Conservation (phyloP, 2,329 filamentous ascomycete genomes). For the Exophiala spinifera region DNA sequence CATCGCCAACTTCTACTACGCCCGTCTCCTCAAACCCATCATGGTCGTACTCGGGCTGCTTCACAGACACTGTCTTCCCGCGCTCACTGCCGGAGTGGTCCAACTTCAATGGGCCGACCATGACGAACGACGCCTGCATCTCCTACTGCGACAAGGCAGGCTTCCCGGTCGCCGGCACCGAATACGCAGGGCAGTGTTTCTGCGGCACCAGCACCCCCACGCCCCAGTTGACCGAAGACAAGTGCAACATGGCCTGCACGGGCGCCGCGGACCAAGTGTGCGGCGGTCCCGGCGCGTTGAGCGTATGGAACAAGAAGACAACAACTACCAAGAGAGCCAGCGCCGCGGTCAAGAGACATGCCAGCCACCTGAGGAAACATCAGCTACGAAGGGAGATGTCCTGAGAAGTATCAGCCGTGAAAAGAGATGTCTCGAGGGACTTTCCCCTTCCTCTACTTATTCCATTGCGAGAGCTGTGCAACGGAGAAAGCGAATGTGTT, state of each 20-base stretch:
- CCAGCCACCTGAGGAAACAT: neutral
- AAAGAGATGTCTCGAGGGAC: no score
- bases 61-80: conserved; percentile 35
- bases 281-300: conserved; percentile 41
- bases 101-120: conserved; percentile 38
- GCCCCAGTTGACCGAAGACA: conserved; percentile 10
- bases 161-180: conserved; percentile 49
- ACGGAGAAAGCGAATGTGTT: no score
- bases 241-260: conserved; percentile 30
- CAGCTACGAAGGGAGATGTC: neutral
- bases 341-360: conserved; percentile 14
- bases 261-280: conserved; percentile 51
- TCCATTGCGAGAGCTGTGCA: no score
- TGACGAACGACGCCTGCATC: conserved; percentile 49
- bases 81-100: conserved; percentile 45
- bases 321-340: neutral
- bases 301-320: conserved; percentile 18
- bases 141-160: conserved; percentile 48
- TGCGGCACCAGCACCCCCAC: conserved; percentile 40
- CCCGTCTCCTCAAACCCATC: conserved; percentile 4
- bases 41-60: conserved; percentile 41
- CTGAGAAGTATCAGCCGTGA: no score
- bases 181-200: conserved; percentile 50
- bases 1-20: conserved; percentile 1
- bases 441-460: no score